phyloP scores from a whole-genome alignment of 768 basidiomycete species.

The Pleurotus salmoneostramineus region DNA sequence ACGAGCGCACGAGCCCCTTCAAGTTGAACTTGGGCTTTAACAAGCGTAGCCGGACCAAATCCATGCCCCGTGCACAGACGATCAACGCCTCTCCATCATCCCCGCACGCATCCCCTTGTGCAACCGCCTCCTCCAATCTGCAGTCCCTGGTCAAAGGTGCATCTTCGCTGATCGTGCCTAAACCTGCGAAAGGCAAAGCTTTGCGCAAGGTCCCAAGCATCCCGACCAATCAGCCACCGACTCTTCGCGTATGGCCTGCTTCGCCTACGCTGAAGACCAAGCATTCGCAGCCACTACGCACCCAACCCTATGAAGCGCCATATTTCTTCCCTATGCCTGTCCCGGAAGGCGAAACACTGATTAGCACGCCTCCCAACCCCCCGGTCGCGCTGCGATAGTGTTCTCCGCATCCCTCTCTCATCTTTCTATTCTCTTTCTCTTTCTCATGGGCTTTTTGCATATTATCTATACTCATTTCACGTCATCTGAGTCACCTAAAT shows the following conservation, averaged over 20 bases:
- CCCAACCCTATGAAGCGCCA: conserved; percentile 61
- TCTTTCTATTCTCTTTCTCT: no score
- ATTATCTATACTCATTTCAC: no score
- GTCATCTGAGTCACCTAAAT: no score
- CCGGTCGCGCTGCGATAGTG: no score
- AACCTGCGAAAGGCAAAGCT: not conserved
- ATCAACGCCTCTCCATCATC: no score
- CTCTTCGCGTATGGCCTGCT: conserved; percentile 2
- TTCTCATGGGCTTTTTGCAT: no score
- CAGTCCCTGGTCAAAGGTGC: not conserved
- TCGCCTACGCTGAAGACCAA: conserved; percentile 25
- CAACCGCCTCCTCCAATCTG: not conserved
- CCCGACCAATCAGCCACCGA: not conserved
- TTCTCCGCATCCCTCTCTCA: no score
- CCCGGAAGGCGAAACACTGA: conserved; percentile 6
- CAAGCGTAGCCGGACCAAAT: not conserved
- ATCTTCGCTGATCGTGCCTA: not conserved
- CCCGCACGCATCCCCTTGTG: not conserved
- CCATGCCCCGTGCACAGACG: not conserved
- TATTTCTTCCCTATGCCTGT: conserved; percentile 55
- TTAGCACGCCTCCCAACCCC: not conserved
- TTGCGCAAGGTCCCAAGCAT: not conserved
- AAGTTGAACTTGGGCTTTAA: not conserved
- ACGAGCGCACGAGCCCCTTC: not conserved
- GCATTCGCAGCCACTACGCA: conserved; percentile 34